phyloP scores from a whole-genome alignment of 2,329 filamentous ascomycete genomes.

The Stachybotrys chartarum region DNA sequence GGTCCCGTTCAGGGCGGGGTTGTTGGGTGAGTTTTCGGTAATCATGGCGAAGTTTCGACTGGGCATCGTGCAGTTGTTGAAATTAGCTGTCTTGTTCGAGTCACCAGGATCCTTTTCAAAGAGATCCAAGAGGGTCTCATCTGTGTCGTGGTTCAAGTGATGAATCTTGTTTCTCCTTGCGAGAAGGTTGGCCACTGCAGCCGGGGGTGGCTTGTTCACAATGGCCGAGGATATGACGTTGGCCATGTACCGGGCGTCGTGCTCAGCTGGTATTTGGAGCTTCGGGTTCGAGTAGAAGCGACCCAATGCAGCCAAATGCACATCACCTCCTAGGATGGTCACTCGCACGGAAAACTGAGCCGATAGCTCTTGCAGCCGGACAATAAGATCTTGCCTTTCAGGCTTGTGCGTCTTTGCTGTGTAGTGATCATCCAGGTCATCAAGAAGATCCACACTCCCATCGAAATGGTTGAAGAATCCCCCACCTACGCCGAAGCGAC shows the following conservation, averaged over 20 bases:
- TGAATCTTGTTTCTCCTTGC: conserved; percentile 83
- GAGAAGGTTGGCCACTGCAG: conserved; percentile 81
- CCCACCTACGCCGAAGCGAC: conserved; percentile 79
- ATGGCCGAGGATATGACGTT: conserved; percentile 94
- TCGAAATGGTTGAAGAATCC: conserved; percentile 91
- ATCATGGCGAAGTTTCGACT: conserved; percentile 91
- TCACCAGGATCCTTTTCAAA: conserved; percentile 84
- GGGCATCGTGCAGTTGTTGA: conserved; percentile 83
- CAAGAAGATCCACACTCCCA: conserved; percentile 83
- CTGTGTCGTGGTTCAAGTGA: conserved; percentile 63
- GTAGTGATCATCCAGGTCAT: conserved; percentile 94
- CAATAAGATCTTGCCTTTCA: conserved; percentile 72
- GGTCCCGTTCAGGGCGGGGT: conserved; percentile 19
- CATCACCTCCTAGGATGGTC: conserved; percentile 89
- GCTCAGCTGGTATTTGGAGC: conserved; percentile 66
- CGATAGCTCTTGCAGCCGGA: conserved; percentile 75
- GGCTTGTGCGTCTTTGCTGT: conserved; percentile 86
- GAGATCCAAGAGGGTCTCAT: conserved; percentile 89
- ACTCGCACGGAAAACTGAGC: conserved; percentile 82
- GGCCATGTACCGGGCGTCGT: conserved; percentile 89
- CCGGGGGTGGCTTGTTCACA: conserved; percentile 87
- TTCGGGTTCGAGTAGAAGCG: conserved; percentile 91
- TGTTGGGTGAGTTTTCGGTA: conserved; percentile 72
- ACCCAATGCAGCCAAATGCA: conserved; percentile 84
- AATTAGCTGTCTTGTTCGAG: conserved; percentile 63